phyloP scores from a whole-genome alignment of 768 basidiomycete species.

The Pleurotus citrinopileatus region DNA sequence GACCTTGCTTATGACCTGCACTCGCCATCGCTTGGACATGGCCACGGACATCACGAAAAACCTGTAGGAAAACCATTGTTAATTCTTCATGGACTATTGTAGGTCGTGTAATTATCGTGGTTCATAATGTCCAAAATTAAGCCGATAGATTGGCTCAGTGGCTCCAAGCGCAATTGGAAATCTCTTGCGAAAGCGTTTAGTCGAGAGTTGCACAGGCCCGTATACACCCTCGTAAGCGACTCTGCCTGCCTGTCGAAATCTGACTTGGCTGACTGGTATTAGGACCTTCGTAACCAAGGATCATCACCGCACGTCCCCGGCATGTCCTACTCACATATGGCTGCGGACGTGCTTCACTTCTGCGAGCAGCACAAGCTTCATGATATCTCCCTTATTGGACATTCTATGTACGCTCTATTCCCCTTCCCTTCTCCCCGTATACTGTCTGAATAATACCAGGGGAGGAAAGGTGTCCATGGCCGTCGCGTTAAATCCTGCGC shows the following conservation, averaged over 20 bases:
- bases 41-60: conserved; percentile 17
- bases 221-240: conserved; percentile 66
- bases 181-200: conserved; percentile 76
- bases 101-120: conserved; percentile 17
- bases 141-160: conserved; percentile 40
- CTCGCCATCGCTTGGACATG: too few relatives aligned
- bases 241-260: neutral
- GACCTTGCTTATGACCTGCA: conserved; percentile 17
- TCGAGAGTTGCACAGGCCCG: conserved; percentile 57
- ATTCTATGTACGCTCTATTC: conserved; percentile 71
- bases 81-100: conserved; percentile 68
- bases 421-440: neutral
- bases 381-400: conserved; percentile 76
- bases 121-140: neutral
- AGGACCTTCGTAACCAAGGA: conserved; percentile 93
- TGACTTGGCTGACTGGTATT: neutral
- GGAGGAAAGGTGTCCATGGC: conserved; percentile 85
- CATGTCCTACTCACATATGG: conserved; percentile 80
- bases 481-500: conserved; percentile 47
- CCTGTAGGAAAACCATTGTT: conserved; percentile 42
- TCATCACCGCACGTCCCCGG: conserved; percentile 70
- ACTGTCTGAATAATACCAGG: conserved; percentile 38
- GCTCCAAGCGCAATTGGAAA: conserved; percentile 88
- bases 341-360: conserved; percentile 71
- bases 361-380: conserved; percentile 49